phyloP scores from a whole-genome alignment of 495 filamentous ascomycete genomes.

The Hypoxylon cercidicola region DNA sequence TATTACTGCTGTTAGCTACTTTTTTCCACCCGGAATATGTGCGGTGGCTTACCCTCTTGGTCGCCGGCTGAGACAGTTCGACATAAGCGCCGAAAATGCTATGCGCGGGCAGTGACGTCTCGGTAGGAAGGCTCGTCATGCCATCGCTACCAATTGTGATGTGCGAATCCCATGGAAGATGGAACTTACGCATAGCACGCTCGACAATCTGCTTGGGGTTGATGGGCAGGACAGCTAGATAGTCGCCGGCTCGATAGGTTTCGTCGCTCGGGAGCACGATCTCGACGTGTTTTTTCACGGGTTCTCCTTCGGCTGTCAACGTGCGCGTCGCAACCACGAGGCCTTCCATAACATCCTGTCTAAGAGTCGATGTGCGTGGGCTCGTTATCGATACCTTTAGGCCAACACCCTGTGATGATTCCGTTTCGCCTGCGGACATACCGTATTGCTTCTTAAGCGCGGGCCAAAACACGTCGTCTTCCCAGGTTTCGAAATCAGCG shows the following conservation, averaged over 20 bases:
- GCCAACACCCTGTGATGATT: constrained; percentile 40
- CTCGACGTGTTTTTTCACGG: constrained; percentile 72
- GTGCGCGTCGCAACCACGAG: constrained; percentile 64
- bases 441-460: constrained; percentile 64
- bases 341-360: constrained; percentile 73
- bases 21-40: neutral
- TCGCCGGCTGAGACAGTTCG: constrained; percentile 76
- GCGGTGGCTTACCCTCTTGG: constrained; percentile 54
- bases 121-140: constrained; percentile 66
- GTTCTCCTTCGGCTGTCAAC: constrained; percentile 64
- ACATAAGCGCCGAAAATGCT: constrained; percentile 76
- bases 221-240: constrained; percentile 76
- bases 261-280: constrained; percentile 72
- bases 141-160: constrained; percentile 58
- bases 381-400: constrained; percentile 68
- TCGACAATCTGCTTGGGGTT: constrained; percentile 69
- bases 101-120: constrained; percentile 65
- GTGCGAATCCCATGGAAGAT: constrained; percentile 71
- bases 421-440: constrained; percentile 32
- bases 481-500: constrained; percentile 77
- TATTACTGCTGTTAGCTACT: constrained; percentile 33
- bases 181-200: constrained; percentile 60
- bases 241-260: constrained; percentile 77
- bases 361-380: constrained; percentile 67
- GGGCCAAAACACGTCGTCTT: constrained; percentile 72